phyloP scores from a whole-genome alignment of 208 protist genomes.

The Phytomonas sp. region DNA sequence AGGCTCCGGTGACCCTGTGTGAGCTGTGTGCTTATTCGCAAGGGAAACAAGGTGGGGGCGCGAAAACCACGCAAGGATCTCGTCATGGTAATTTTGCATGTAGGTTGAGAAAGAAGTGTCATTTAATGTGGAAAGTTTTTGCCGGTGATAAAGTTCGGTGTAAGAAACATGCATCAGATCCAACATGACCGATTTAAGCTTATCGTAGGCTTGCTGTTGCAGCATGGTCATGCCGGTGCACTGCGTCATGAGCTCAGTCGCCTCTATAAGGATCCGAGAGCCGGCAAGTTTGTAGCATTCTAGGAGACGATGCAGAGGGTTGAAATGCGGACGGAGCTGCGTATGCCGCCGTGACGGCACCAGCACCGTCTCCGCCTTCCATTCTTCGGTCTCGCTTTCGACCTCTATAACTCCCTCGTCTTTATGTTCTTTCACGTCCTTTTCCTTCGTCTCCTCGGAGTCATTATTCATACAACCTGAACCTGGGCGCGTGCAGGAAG shows the following conservation, averaged over 20 bases:
- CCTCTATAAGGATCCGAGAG: conserved; percentile 34
- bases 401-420: conserved; percentile 12
- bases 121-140: conserved; percentile 10
- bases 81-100: conserved; percentile 30
- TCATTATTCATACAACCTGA: not conserved
- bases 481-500: not conserved
- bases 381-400: conserved; percentile 47
- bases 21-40: not conserved
- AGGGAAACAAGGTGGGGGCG: conserved; percentile 47
- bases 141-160: conserved; percentile 62
- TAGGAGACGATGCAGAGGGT: conserved; percentile 49
- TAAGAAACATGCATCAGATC: conserved; percentile 69
- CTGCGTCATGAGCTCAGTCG: conserved; percentile 39
- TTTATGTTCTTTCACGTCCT: not conserved
- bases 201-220: conserved; percentile 68
- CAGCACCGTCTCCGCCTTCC: conserved; percentile 47
- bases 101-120: conserved; percentile 39
- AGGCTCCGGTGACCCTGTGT: not conserved
- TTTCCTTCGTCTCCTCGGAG: not conserved
- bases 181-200: conserved; percentile 55
- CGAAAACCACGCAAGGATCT: conserved; percentile 47
- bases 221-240: conserved; percentile 61
- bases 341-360: conserved; percentile 35
- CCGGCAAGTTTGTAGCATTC: conserved; percentile 41
- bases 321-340: conserved; percentile 41